Evolutionary conservation across 2,329 filamentous ascomycete genomes (phyloP), one percentile per base, ranked within the genome.

Genomic region (Fusarium tuaranense): DNA sequence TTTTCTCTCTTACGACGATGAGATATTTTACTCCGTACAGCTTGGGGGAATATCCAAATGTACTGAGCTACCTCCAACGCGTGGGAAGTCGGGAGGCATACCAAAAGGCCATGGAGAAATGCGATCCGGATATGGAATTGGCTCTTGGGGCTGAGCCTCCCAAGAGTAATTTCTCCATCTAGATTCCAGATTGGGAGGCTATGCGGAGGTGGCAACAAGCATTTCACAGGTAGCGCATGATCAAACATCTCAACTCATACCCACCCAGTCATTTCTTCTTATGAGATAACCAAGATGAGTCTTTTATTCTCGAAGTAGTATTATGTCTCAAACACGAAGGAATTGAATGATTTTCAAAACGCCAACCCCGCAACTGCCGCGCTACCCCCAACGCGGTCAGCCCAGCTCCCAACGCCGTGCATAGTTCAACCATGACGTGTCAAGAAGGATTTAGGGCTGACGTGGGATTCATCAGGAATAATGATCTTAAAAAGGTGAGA

Each of bases 1-100:
- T 91, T 0, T 92, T 88, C 76, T 84, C 85, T 16, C 81, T 93
- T 38, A 92, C 91, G 1, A 93, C 90, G 2, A 87, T 90, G 85
- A 84, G 92, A 18, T 83, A 84, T 59, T 92, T 89, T 72, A 80
- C 81, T 27, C 84, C 85, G 2, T 83, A 82, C 53, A 82, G 84
- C 60, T 72, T 90, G 59, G 73, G 69, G 3, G 79, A 75, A 1
- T 87, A 88, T 71, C 72, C 79, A 1, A 83, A 83, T 57, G 82
- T 90, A 7, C 59, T 89, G 36, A 74, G 70, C 1, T 91, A 87
- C 70, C 76, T 90, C 34, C 66, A 83, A 74, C 81, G 87, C 5
- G 78, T 89, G 12, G 81, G 82, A 0, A 69, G 78, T 64, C 81
- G 89, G 32, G 83, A 85, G 25, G 87, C 81, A 1, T 90, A 89